These are phyloP conservation scores for Suillus luteus DNA, from an alignment of 768 basidiomycete genomes.

Conservation along the genomic window DNA sequence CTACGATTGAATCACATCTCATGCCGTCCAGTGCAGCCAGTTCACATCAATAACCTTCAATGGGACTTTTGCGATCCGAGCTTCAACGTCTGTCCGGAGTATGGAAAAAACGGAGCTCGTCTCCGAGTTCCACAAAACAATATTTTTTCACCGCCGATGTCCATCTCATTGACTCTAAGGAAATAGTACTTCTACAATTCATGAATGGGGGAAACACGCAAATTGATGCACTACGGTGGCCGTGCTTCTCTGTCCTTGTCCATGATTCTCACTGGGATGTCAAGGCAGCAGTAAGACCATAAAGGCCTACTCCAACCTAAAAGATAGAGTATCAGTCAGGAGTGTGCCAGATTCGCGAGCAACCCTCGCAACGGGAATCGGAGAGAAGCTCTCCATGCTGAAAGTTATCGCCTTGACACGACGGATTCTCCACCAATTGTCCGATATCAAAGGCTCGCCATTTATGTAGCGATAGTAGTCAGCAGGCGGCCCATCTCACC, in stretches of 20 bases:
- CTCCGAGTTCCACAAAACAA: constrained; percentile 33
- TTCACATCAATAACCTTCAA: constrained; percentile 32
- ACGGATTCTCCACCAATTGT: background rate
- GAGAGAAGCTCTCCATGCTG: background rate
- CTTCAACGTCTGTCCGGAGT: constrained; percentile 28
- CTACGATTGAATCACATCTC: no score
- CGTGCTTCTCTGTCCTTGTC: constrained; percentile 13
- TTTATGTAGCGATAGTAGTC: background rate
- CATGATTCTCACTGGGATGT: constrained; percentile 26
- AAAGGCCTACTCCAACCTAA: constrained; percentile 25
- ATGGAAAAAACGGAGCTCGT: constrained; percentile 36
- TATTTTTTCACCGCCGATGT: constrained; percentile 37
- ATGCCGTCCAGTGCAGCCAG: constrained; percentile 47
- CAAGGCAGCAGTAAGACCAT: constrained; percentile 20
- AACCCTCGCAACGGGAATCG: background rate
- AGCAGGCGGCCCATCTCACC: background rate
- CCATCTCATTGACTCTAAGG: constrained; percentile 26
- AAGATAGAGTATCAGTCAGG: background rate
- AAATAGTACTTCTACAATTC: constrained; percentile 27
- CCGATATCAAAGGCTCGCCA: background rate
- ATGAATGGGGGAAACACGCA: constrained; percentile 14
- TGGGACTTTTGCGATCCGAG: constrained; percentile 25
- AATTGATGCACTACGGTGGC: constrained; percentile 12
- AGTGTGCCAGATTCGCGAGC: background rate
- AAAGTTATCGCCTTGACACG: background rate